Conservation (phyloP, 331 rosid genomes). For the Quercus tomentella region DNA sequence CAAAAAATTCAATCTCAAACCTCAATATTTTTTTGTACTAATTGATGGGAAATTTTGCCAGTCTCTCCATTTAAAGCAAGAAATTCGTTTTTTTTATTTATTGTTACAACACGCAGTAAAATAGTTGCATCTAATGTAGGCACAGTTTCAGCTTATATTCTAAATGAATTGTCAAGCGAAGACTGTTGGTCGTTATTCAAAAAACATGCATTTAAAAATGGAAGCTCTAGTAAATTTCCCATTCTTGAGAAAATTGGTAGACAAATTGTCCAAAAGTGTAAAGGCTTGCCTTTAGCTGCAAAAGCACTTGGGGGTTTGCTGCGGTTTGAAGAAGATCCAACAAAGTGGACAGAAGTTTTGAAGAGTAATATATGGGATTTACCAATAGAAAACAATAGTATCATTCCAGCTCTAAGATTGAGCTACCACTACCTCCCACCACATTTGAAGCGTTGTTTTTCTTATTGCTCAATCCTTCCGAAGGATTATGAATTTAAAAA, state of each 20-base stretch:
- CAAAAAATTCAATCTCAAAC: no score
- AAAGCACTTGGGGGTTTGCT: constrained; percentile 17
- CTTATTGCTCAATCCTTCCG: constrained; percentile 18
- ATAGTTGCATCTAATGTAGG: not conserved
- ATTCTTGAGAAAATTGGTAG: constrained; percentile 8
- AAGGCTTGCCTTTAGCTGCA: constrained; percentile 21
- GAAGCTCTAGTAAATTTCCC: not conserved
- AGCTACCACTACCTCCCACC: constrained; percentile 11
- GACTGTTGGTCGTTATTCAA: constrained; percentile 28
- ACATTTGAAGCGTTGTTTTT: constrained; percentile 18
- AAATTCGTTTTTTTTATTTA: no score
- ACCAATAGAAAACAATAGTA: not conserved
- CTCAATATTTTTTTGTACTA: no score
- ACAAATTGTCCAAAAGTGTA: constrained; percentile 10
- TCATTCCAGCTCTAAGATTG: constrained; percentile 16
- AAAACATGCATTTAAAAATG: constrained; percentile 17
- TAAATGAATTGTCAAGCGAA: not conserved
- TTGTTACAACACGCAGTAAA: constrained; percentile 20
- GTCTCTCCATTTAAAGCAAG: no score
- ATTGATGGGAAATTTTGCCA: no score
- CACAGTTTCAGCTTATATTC: not conserved
- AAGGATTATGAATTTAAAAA: constrained; percentile 5
- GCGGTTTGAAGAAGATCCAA: not conserved
- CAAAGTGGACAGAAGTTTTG: not conserved
- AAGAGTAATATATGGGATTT: not conserved